Evolutionary conservation across 139 green algal species (phyloP).

Genomic region (Asterochloris erici): DNA sequence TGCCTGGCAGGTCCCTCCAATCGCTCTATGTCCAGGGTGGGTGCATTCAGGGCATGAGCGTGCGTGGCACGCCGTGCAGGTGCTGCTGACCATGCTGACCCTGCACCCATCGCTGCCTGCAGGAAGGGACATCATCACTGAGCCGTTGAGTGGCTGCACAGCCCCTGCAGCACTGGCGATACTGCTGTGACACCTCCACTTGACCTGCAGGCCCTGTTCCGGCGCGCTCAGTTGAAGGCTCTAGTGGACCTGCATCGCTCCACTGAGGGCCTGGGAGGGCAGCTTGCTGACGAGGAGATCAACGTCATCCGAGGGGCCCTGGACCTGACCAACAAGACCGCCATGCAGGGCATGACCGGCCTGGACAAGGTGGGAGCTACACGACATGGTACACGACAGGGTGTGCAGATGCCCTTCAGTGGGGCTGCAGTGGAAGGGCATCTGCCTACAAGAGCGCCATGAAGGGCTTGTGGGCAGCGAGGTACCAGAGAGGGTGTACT

Average conservation of each 20-base stretch:
- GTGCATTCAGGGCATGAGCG: not conserved
- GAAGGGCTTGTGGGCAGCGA: too few relatives aligned
- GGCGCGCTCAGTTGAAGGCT: constrained; percentile 34
- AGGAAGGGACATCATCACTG: not conserved
- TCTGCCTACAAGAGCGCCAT: too few relatives aligned
- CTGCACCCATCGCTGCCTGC: not conserved
- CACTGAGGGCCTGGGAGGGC: constrained; percentile 60
- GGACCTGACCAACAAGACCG: constrained; percentile 53
- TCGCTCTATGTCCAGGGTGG: too few relatives aligned
- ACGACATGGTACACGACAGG: too few relatives aligned
- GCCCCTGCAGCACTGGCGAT: too few relatives aligned
- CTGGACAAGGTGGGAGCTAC: constrained; percentile 42
- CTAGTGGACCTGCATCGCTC: constrained; percentile 33
- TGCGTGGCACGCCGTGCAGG: not conserved
- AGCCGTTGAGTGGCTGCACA: not conserved
- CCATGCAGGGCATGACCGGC: constrained; percentile 51
- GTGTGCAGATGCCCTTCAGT: too few relatives aligned
- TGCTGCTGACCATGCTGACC: not conserved
- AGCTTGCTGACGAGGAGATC: constrained; percentile 35
- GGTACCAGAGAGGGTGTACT: too few relatives aligned
- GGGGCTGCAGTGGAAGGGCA: too few relatives aligned
- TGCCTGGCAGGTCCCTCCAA: not conserved
- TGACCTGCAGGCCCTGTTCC: constrained; percentile 31
- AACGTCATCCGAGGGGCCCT: constrained; percentile 55
- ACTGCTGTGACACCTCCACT: not conserved